These are phyloP conservation scores for Rhodotorula sp. DNA, from an alignment of 1,284 basidiomycete genomes.

Conservation along the genomic window DNA sequence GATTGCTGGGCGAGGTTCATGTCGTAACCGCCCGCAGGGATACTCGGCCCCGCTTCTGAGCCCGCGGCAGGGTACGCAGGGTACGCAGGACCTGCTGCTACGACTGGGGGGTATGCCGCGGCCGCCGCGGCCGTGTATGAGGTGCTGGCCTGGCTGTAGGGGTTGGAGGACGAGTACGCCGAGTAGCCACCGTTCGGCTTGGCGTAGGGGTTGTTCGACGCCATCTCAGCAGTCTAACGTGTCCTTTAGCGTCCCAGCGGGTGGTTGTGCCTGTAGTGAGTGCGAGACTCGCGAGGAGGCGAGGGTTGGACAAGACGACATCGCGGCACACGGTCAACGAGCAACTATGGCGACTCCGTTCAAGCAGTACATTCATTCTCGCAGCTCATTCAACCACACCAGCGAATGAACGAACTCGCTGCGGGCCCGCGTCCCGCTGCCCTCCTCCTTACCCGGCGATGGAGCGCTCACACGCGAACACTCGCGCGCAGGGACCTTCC, in stretches of 20 bases:
- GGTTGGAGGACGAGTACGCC: not conserved
- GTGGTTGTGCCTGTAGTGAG: not conserved
- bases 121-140: not conserved
- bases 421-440: not conserved
- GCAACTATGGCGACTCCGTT: slow-evolving; percentile 17
- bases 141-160: slow-evolving; percentile 8
- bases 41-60: not conserved
- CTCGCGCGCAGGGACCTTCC: slow-evolving; percentile 77
- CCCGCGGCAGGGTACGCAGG: not conserved
- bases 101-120: slow-evolving; percentile 2
- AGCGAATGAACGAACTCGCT: not conserved
- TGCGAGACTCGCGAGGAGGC: not conserved
- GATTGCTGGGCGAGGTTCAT: slow-evolving; percentile 35
- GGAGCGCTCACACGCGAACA: not conserved
- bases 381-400: no score
- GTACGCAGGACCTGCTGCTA: slow-evolving; percentile 10
- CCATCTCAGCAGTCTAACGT: not conserved
- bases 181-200: slow-evolving; percentile 22
- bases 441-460: not conserved
- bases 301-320: not conserved
- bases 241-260: no score
- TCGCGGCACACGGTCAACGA: not conserved
- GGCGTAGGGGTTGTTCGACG: slow-evolving; percentile 32
- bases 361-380: slow-evolving; percentile 19
- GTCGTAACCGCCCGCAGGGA: slow-evolving; percentile 26